A percentile compares a stretch with the other conserved stretches of the same genome.
Evolutionary conservation across 306 rosid genomes (phyloP).

Genomic region (Corylus avellana): DNA sequence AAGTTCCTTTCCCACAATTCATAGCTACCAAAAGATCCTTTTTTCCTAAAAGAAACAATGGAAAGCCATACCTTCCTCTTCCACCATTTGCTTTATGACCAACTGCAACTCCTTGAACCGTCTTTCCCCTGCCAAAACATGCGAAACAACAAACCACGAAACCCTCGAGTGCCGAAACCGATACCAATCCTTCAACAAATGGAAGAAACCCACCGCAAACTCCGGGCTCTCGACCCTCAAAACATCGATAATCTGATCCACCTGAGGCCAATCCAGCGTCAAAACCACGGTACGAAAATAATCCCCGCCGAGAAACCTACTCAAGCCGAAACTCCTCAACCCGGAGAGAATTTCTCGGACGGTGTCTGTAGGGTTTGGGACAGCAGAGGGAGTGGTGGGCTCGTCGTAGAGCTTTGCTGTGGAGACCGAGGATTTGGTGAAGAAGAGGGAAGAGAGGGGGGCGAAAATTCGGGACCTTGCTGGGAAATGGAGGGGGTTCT

Average conservation of each 20-base stretch:
- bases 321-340: constrained; percentile 40
- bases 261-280: constrained; percentile 37
- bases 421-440: constrained; percentile 35
- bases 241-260: constrained; percentile 35
- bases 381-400: constrained; percentile 12
- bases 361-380: constrained; percentile 12
- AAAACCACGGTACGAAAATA: constrained; percentile 23
- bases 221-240: constrained; percentile 41
- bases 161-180: constrained; percentile 42
- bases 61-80: constrained; percentile 42
- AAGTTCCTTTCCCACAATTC: neutral
- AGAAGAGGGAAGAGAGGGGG: constrained; percentile 25
- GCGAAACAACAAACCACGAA: constrained; percentile 28
- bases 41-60: neutral
- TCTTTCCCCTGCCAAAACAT: constrained; percentile 37
- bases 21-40: neutral
- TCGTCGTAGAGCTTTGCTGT: constrained; percentile 31
- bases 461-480: constrained; percentile 24
- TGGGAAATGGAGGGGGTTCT: constrained; percentile 6
- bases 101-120: constrained; percentile 42
- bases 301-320: constrained; percentile 25
- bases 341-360: constrained; percentile 39
- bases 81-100: constrained; percentile 36
- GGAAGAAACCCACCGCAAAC: constrained; percentile 43
- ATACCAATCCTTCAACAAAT: constrained; percentile 32